These are phyloP conservation scores for Mucor irregularis DNA, from an alignment of 371 early-diverging fungal genomes.

Conservation along the genomic window DNA sequence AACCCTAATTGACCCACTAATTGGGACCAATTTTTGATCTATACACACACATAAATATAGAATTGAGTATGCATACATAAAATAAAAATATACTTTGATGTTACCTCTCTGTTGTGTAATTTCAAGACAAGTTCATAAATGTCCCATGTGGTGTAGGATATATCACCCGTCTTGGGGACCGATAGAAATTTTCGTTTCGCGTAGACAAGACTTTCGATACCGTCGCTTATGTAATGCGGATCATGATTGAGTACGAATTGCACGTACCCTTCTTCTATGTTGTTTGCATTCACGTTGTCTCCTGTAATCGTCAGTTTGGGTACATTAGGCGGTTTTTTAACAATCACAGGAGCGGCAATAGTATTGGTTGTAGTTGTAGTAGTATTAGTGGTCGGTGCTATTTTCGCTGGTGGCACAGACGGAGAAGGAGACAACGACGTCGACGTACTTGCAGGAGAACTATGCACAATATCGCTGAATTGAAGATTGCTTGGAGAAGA, in stretches of 20 bases:
- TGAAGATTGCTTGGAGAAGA: no score
- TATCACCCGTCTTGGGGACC: constrained; percentile 48
- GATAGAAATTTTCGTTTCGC: constrained; percentile 43
- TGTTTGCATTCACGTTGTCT: constrained; percentile 35
- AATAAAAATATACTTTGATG: background rate
- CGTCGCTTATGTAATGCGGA: constrained; percentile 35
- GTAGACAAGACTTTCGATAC: constrained; percentile 42
- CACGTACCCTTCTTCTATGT: constrained; percentile 47
- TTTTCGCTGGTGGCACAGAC: background rate
- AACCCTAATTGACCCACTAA: constrained; percentile 48
- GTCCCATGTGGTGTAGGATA: constrained; percentile 50
- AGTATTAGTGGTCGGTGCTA: background rate
- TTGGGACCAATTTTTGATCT: constrained; percentile 58
- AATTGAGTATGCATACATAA: background rate
- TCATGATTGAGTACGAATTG: constrained; percentile 48
- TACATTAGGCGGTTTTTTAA: background rate
- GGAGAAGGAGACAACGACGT: background rate
- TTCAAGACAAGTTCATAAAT: constrained; percentile 47
- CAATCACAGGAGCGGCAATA: background rate
- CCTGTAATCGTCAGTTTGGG: constrained; percentile 26
- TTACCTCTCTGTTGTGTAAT: constrained; percentile 44
- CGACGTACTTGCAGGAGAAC: no score
- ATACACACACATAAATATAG: background rate
- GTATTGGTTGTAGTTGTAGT: background rate
- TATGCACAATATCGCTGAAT: no score